Conservation (phyloP, 257 asterid species). For the Nicotiana otophora region DNA sequence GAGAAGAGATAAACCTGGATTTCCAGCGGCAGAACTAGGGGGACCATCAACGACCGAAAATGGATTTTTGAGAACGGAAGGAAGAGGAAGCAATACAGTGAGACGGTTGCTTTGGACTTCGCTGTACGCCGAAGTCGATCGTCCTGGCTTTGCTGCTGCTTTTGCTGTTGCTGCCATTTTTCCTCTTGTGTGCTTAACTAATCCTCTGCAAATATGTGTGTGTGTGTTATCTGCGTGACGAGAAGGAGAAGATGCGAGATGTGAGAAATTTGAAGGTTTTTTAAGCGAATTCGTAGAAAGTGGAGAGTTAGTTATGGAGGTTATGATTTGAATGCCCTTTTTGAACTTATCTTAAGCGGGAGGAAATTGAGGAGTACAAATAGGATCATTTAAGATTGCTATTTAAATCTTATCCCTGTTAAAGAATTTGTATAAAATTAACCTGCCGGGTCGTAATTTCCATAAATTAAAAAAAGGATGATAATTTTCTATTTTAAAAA, state of each 20-base stretch:
- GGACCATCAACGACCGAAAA: constrained; percentile 80
- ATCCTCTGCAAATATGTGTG: not conserved
- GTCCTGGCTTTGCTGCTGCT: constrained; percentile 24
- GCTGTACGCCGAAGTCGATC: constrained; percentile 61
- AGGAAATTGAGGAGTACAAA: no score
- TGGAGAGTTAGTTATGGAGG: not conserved
- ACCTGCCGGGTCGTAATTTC: no score
- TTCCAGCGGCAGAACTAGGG: constrained; percentile 91
- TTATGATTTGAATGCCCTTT: not conserved
- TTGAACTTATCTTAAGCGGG: constrained; percentile 1
- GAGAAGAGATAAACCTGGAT: constrained; percentile 55
- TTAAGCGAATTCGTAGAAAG: not conserved
- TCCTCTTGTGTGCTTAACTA: not conserved
- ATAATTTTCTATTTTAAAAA: no score
- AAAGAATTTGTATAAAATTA: no score
- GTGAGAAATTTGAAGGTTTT: not conserved
- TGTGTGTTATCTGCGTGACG: not conserved
- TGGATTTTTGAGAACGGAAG: constrained; percentile 63
- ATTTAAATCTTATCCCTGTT: no score
- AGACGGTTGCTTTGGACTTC: constrained; percentile 92
- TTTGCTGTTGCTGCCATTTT: not conserved
- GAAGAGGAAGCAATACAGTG: constrained; percentile 70
- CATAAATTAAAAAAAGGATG: no score
- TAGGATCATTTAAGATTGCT: no score
- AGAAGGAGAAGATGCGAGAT: not conserved